Conservation (phyloP, 2,329 filamentous ascomycete genomes). For the Venturia effusa region DNA sequence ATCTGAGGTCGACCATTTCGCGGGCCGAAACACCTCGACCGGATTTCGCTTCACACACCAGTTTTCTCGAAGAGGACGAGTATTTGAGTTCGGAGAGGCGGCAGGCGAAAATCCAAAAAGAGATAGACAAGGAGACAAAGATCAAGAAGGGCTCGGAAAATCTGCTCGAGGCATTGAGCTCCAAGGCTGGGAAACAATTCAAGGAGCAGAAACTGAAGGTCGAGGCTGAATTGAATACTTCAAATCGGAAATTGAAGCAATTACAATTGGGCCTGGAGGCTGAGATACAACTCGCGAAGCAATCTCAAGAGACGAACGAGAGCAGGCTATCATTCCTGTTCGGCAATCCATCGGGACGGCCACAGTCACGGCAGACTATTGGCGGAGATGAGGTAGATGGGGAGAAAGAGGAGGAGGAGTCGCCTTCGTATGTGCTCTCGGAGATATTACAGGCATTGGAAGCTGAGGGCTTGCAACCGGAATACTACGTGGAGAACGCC, state of each 20-base stretch:
- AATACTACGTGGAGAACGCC: constrained; percentile 89
- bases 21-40: constrained; percentile 50
- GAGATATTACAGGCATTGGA: constrained; percentile 88
- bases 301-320: constrained; percentile 38
- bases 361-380: constrained; percentile 7
- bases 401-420: constrained; percentile 62
- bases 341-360: constrained; percentile 39
- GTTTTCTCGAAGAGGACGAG: constrained; percentile 50
- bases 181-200: constrained; percentile 90
- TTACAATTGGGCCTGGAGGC: constrained; percentile 48
- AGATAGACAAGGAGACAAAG: constrained; percentile 90
- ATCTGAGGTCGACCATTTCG: constrained; percentile 63
- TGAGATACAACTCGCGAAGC: constrained; percentile 48
- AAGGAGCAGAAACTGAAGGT: constrained; percentile 50
- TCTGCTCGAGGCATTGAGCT: constrained; percentile 85
- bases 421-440: constrained; percentile 80
- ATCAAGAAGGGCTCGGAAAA: constrained; percentile 98
- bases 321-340: constrained; percentile 47
- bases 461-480: constrained; percentile 72
- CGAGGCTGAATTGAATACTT: constrained; percentile 82
- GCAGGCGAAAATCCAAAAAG: constrained; percentile 66
- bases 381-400: constrained; percentile 31
- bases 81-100: constrained; percentile 55
- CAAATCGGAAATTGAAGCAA: constrained; percentile 60
- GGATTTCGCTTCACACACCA: constrained; percentile 42